Base-by-base conservation (phyloP, 2,329 filamentous ascomycete species). In the Pseudogymnoascus pannorum region DNA sequence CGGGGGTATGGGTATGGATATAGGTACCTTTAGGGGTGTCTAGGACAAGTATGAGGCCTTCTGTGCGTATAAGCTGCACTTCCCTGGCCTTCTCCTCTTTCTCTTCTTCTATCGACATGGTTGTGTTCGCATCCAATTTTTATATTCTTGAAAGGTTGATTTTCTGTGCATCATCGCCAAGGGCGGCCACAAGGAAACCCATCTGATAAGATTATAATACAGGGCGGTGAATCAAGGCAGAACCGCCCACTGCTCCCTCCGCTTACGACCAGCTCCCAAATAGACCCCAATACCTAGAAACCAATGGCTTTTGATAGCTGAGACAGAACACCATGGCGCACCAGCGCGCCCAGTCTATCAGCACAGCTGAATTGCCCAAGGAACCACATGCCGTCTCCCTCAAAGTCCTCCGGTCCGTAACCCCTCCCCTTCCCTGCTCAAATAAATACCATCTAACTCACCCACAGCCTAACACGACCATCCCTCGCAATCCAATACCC, bases 351-450 rank as follows among this genome's bases (percentile, higher is more conserved):
- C 63, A 40, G 3, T 69, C 70, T 38, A 66, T 64, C 20, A 59
- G 67, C 36, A 29, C 42, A 11, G 18, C 54, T 4, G 71, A 72
- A 61, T 62, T 66, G 3, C 74, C 81, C 63, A 91, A 91, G 73
- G 89, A 92, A 75, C 88, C 89, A 36, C 89, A 92, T 74, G 85
- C 87, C 18, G 84, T 92, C 51, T 92, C 88, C 59, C 77, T 92
- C 60, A 93, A 92, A 78, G 89, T 89, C 58, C 77, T 89, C 36
- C 78, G 87, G 87, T 87, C 77, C 66, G 72, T 63, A 20, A 26
- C 18, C 9, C 51, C 22, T 29, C 31, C 18, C 9, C 51, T 31
- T 29, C 44, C 22, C 58, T 16, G 33, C 26, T 44, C 24, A 62
- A 63, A n/a, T 29, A 42, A 9, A 20, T 18, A 57, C 42, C 61